These are phyloP conservation scores for Annulohypoxylon truncatum DNA, from an alignment of 2,329 filamentous ascomycete species.

Conservation along the genomic window DNA sequence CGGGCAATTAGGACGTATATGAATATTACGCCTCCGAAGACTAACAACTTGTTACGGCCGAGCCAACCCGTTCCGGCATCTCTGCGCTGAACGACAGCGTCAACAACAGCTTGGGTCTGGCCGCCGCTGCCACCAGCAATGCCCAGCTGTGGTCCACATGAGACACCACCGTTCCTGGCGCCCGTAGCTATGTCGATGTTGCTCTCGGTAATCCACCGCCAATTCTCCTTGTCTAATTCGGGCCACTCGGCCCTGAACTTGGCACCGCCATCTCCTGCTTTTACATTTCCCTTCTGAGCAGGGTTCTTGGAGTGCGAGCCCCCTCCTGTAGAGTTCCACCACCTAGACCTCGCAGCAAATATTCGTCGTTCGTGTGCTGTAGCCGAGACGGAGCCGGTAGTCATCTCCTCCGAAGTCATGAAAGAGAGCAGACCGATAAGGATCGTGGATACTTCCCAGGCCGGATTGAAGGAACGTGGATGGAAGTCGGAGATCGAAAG, in stretches of 20 bases:
- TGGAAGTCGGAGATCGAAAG: slow-evolving; percentile 98
- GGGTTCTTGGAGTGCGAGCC: slow-evolving; percentile 73
- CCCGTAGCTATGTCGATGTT: slow-evolving; percentile 84
- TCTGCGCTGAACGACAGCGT: slow-evolving; percentile 78
- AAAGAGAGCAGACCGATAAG: slow-evolving; percentile 93
- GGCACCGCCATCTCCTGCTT: slow-evolving; percentile 89
- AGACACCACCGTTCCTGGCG: slow-evolving; percentile 63
- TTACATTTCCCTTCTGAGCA: slow-evolving; percentile 79
- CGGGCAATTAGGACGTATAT: slow-evolving; percentile 85
- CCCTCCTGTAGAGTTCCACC: slow-evolving; percentile 97
- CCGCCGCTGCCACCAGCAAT: slow-evolving; percentile 71
- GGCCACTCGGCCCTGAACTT: slow-evolving; percentile 93
- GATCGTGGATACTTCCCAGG: slow-evolving; percentile 98
- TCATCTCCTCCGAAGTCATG: slow-evolving; percentile 99
- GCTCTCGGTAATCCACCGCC: slow-evolving; percentile 88
- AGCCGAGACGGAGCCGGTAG: slow-evolving; percentile 86
- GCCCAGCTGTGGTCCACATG: slow-evolving; percentile 66
- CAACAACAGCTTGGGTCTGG: slow-evolving; percentile 78
- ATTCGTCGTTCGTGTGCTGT: slow-evolving; percentile 81
- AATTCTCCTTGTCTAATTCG: slow-evolving; percentile 89
- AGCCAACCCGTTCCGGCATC: slow-evolving; percentile 88
- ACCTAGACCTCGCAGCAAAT: slow-evolving; percentile 81
- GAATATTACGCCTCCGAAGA: slow-evolving; percentile 78
- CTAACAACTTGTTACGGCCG: slow-evolving; percentile 79
- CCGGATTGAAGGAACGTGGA: slow-evolving; percentile 96